phyloP scores from a whole-genome alignment of 2,329 filamentous ascomycete species.

The Paecilomyces sp. region DNA sequence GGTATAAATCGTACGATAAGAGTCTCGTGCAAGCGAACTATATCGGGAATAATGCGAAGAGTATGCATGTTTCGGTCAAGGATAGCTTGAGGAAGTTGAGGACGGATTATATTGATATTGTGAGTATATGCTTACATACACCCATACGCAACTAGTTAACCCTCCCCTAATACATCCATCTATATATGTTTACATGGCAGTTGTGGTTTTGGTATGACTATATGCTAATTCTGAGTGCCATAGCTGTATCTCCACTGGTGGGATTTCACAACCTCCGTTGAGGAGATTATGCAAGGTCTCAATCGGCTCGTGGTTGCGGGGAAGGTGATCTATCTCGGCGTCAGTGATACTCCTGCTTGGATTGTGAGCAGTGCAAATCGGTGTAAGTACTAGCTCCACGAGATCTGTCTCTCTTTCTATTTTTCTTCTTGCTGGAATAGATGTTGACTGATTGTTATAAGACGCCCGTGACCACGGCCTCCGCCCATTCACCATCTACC shows the following conservation, averaged over 20 bases:
- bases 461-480: too few relatives aligned
- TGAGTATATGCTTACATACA: too few relatives aligned
- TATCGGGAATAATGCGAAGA: conserved; percentile 27
- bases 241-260: conserved; percentile 34
- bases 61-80: conserved; percentile 22
- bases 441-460: too few relatives aligned
- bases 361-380: conserved; percentile 36
- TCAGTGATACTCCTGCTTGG: conserved; percentile 61
- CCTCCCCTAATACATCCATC: too few relatives aligned
- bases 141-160: too few relatives aligned
- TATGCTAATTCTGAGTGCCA: too few relatives aligned
- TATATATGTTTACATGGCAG: too few relatives aligned
- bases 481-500: conserved; percentile 58
- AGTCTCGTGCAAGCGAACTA: conserved; percentile 14
- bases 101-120: conserved; percentile 29
- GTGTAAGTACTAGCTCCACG: conserved; percentile 46
- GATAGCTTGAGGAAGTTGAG: conserved; percentile 15
- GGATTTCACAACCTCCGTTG: conserved; percentile 55
- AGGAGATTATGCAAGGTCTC: conserved; percentile 59
- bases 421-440: too few relatives aligned
- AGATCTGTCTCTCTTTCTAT: too few relatives aligned
- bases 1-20: too few relatives aligned
- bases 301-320: conserved; percentile 51
- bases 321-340: conserved; percentile 60
- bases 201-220: too few relatives aligned